Evolutionary conservation across 2,329 filamentous ascomycete species (phyloP).

Genomic region (Botrytis cinerea): DNA sequence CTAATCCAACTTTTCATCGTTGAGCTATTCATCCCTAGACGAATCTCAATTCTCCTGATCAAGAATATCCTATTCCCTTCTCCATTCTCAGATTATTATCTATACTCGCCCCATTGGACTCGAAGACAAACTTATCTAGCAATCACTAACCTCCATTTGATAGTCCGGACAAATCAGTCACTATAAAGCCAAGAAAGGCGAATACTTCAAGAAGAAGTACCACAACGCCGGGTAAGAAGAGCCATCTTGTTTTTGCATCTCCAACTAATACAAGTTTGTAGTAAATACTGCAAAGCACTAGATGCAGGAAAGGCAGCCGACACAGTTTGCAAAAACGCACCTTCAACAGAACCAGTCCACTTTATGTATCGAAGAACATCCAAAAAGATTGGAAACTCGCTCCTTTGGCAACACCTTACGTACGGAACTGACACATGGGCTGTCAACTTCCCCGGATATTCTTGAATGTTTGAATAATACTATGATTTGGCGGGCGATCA

Average conservation of each 20-base stretch:
- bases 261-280: background rate
- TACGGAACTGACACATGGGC: conserved; percentile 21
- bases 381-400: conserved; percentile 18
- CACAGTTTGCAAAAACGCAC: conserved; percentile 15
- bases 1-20: background rate
- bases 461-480: background rate
- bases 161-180: conserved; percentile 12
- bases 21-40: background rate
- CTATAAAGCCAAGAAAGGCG: background rate
- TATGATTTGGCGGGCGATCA: background rate
- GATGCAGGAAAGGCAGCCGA: background rate
- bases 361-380: conserved; percentile 22
- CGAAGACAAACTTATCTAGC: background rate
- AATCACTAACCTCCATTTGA: background rate
- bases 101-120: background rate
- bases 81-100: background rate
- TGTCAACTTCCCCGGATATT: conserved; percentile 20
- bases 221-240: conserved; percentile 5
- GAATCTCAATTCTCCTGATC: background rate
- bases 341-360: conserved; percentile 13
- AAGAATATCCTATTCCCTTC: background rate
- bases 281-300: conserved; percentile 15
- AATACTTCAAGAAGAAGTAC: conserved; percentile 19
- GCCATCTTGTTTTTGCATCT: background rate
- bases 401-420: conserved; percentile 19